Percentiles rank a stretch among this genome's conserved stretches.
phyloP scores from a whole-genome alignment of 768 basidiomycete genomes.

The Cystobasidium tubakii region DNA sequence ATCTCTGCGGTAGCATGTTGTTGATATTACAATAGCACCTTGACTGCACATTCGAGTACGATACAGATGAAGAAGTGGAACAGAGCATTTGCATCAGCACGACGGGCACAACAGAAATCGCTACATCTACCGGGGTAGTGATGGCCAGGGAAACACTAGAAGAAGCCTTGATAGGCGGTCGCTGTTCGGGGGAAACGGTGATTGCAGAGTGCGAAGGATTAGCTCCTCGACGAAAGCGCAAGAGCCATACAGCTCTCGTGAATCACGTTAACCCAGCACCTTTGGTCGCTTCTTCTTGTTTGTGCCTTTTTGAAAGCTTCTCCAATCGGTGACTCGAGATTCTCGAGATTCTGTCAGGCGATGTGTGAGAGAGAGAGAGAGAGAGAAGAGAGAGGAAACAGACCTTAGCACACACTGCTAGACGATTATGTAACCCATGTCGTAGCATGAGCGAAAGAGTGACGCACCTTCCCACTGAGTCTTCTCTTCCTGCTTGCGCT shows the following conservation, averaged over 20 bases:
- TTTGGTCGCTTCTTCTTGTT: constrained; percentile 42
- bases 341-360: constrained; percentile 45
- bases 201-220: not conserved
- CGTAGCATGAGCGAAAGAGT: constrained; percentile 30
- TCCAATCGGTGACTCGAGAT: constrained; percentile 43
- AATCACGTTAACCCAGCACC: constrained; percentile 39
- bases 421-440: not conserved
- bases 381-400: not conserved
- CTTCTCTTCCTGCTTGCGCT: constrained; percentile 83
- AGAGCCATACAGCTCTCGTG: not conserved
- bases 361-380: not conserved
- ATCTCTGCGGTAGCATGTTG: not conserved
- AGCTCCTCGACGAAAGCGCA: not conserved
- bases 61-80: not conserved
- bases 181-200: not conserved
- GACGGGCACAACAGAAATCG: not conserved
- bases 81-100: not conserved
- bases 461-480: constrained; percentile 75
- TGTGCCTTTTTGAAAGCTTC: constrained; percentile 40
- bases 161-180: not conserved
- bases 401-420: not conserved
- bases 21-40: constrained; percentile 2
- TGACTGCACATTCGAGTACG: not conserved
- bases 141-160: not conserved
- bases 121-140: not conserved